Conservation (phyloP, 768 basidiomycete species). For the Tubosaeta sp. region DNA sequence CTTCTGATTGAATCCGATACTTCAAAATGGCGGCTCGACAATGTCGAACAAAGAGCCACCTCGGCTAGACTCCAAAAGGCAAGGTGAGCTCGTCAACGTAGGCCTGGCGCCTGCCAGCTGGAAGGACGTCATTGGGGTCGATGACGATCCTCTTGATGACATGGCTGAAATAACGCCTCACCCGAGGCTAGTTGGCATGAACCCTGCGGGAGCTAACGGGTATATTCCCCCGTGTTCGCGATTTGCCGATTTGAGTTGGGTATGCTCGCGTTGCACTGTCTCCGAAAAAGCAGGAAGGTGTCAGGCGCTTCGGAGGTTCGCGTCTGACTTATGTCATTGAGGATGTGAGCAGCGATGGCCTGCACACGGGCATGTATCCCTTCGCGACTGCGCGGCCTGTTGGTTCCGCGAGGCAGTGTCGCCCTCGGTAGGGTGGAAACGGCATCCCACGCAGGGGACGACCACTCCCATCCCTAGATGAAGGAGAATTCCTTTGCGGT, state of each 20-base stretch:
- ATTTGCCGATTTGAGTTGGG: background rate
- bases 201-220: background rate
- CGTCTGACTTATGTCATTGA: background rate
- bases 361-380: background rate
- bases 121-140: background rate
- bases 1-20: background rate
- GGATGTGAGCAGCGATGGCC: background rate
- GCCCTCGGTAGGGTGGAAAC: background rate
- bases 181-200: background rate
- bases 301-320: background rate
- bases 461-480: background rate
- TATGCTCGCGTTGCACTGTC: background rate
- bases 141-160: background rate
- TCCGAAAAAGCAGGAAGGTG: background rate
- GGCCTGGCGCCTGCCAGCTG: background rate
- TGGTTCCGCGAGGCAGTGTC: background rate
- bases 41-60: background rate
- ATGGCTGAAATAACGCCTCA: background rate
- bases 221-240: background rate
- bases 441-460: background rate
- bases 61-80: background rate
- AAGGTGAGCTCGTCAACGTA: background rate
- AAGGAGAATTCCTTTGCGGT: background rate
- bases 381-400: background rate
- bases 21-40: background rate